A percentile compares a stretch with the other conserved stretches of the same genome.
phyloP scores from a whole-genome alignment of 768 basidiomycete species.

The Boletus sp. region DNA sequence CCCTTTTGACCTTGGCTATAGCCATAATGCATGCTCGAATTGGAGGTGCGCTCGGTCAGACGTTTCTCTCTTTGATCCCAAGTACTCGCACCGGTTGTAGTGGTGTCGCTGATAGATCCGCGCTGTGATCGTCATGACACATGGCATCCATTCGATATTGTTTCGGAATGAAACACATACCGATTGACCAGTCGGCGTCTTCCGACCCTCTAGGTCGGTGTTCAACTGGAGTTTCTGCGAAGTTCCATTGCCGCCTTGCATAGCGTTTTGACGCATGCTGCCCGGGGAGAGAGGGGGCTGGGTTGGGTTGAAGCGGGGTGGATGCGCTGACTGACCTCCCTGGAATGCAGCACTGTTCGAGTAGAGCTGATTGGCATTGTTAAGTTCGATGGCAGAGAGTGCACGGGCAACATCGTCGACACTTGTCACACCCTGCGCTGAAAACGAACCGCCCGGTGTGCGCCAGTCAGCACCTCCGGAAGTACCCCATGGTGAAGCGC shows the following conservation, averaged over 20 bases:
- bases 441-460: constrained; percentile 35
- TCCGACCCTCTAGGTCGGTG: constrained; percentile 66
- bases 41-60: constrained; percentile 57
- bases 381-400: constrained; percentile 65
- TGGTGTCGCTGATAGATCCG: constrained; percentile 27
- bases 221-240: constrained; percentile 53
- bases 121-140: constrained; percentile 35
- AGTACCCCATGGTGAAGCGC: constrained; percentile 64
- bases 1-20: constrained; percentile 44
- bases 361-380: constrained; percentile 31
- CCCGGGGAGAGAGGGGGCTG: constrained; percentile 43
- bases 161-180: constrained; percentile 44
- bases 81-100: constrained; percentile 36
- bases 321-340: constrained; percentile 54
- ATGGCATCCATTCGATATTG: constrained; percentile 40
- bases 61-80: constrained; percentile 72
- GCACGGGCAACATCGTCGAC: constrained; percentile 81
- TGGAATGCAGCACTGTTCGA: constrained; percentile 34
- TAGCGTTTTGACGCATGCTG: constrained; percentile 39
- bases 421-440: constrained; percentile 28
- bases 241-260: constrained; percentile 38
- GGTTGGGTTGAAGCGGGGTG: constrained; percentile 65
- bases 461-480: constrained; percentile 61
- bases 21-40: constrained; percentile 64
- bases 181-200: constrained; percentile 56